Conservation (phyloP, 129 eudicot genomes). For the Centella asiatica region DNA sequence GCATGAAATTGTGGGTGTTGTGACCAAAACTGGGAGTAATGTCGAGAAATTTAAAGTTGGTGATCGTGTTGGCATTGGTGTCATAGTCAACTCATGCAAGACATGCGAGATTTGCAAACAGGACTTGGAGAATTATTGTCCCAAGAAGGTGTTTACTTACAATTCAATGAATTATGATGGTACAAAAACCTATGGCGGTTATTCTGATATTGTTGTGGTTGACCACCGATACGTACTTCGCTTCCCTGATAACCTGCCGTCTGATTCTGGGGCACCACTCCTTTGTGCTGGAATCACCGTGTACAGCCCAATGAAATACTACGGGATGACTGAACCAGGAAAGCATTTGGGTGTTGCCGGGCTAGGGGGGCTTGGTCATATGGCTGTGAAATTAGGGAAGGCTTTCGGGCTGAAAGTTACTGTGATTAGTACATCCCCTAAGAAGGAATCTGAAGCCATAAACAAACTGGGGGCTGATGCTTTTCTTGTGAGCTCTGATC, state of each 20-base stretch:
- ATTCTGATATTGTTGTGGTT: slow-evolving; percentile 31
- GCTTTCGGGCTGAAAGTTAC: slow-evolving; percentile 52
- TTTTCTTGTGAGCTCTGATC: slow-evolving; percentile 35
- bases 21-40: slow-evolving; percentile 28
- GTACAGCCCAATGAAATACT: slow-evolving; percentile 49
- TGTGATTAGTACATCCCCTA: slow-evolving; percentile 41
- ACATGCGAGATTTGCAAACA: slow-evolving; percentile 31
- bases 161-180: slow-evolving; percentile 26
- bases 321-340: slow-evolving; percentile 36
- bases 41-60: slow-evolving; percentile 35
- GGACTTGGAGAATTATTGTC: slow-evolving; percentile 38
- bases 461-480: slow-evolving; percentile 40
- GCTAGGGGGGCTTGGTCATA: slow-evolving; percentile 54
- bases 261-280: slow-evolving; percentile 46
- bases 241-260: slow-evolving; percentile 36
- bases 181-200: slow-evolving; percentile 43
- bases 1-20: slow-evolving; percentile 38
- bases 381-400: slow-evolving; percentile 51
- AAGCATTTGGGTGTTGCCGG: slow-evolving; percentile 45
- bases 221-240: slow-evolving; percentile 34
- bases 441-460: slow-evolving; percentile 37
- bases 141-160: slow-evolving; percentile 27
- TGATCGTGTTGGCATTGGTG: slow-evolving; percentile 44
- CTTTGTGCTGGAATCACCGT: slow-evolving; percentile 58
- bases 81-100: slow-evolving; percentile 27